Evolutionary conservation across 176 grass and related monocot genomes (phyloP).

Genomic region (Urochloa ruziziensis): DNA sequence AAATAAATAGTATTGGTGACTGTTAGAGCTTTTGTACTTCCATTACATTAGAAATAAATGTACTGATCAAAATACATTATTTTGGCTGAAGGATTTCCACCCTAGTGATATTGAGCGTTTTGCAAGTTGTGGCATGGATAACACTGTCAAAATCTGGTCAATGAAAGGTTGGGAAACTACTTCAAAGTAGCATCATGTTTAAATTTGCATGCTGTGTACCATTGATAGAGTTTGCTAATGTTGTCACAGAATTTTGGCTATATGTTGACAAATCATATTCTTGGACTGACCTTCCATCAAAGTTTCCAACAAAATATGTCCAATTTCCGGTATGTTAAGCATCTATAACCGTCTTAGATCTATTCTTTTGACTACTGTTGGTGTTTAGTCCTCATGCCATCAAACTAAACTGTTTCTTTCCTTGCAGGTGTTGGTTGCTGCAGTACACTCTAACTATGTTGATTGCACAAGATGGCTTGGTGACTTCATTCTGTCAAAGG

Average conservation of each 20-base stretch:
- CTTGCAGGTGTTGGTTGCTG: conserved; percentile 69
- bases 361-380: background rate
- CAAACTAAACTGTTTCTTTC: conserved; percentile 5
- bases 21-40: background rate
- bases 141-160: conserved; percentile 97
- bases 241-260: conserved; percentile 76
- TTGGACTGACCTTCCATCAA: conserved; percentile 93
- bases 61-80: background rate
- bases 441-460: conserved; percentile 87
- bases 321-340: conserved; percentile 73
- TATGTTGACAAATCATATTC: conserved; percentile 98
- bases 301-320: conserved; percentile 98
- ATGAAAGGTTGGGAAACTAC: conserved; percentile 73
- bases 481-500: conserved; percentile 95
- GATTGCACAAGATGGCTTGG: conserved; percentile 98
- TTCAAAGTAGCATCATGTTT: conserved; percentile 8
- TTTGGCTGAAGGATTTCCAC: conserved; percentile 78
- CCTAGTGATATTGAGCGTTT: conserved; percentile 87
- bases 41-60: background rate
- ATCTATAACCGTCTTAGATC: conserved; percentile 3
- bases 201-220: background rate
- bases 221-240: conserved; percentile 21
- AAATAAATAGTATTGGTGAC: background rate
- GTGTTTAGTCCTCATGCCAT: background rate
- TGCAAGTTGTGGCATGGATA: conserved; percentile 98